Percentiles rank a stretch among this genome's conserved stretches.
These are phyloP conservation scores for Hippophae gyantsensis DNA, from an alignment of 306 rosid genomes.

Conservation along the genomic window DNA sequence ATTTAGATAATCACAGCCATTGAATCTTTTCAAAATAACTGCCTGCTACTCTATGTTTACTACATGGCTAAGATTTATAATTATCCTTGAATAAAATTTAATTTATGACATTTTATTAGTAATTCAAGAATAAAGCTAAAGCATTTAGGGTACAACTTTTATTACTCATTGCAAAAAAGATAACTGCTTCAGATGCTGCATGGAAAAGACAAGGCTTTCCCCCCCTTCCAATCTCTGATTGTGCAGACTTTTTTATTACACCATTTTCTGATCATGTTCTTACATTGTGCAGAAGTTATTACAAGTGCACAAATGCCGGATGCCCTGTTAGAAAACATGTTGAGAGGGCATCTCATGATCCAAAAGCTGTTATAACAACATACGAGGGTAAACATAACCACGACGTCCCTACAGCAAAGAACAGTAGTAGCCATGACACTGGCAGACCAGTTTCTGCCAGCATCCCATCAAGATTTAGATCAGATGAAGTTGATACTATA, in stretches of 20 bases:
- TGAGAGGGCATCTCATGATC: slow-evolving; percentile 97
- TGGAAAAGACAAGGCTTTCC: no score
- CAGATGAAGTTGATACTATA: slow-evolving; percentile 61
- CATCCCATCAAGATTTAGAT: slow-evolving; percentile 43
- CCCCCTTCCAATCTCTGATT: no score
- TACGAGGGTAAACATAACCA: slow-evolving; percentile 96
- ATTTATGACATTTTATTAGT: no score
- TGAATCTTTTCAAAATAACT: no score
- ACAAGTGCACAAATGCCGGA: slow-evolving; percentile 90
- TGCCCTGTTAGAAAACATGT: slow-evolving; percentile 96
- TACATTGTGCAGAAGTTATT: slow-evolving; percentile 71
- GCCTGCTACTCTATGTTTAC: no score
- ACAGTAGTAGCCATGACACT: slow-evolving; percentile 62
- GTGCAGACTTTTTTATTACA: slow-evolving; percentile 2
- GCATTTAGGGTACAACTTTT: no score
- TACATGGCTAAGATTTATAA: no score
- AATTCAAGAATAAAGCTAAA: no score
- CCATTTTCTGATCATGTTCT: slow-evolving; percentile 20
- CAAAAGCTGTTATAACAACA: slow-evolving; percentile 93
- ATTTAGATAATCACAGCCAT: no score
- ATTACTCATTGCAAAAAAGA: no score
- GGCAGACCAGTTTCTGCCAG: slow-evolving; percentile 31
- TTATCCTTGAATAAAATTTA: no score
- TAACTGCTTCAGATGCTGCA: no score
- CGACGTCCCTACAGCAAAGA: slow-evolving; percentile 82